A percentile compares a stretch with the other conserved stretches of the same genome.
Evolutionary conservation across 2,329 filamentous ascomycete species (phyloP).

Genomic region (Fusarium bulbicola): DNA sequence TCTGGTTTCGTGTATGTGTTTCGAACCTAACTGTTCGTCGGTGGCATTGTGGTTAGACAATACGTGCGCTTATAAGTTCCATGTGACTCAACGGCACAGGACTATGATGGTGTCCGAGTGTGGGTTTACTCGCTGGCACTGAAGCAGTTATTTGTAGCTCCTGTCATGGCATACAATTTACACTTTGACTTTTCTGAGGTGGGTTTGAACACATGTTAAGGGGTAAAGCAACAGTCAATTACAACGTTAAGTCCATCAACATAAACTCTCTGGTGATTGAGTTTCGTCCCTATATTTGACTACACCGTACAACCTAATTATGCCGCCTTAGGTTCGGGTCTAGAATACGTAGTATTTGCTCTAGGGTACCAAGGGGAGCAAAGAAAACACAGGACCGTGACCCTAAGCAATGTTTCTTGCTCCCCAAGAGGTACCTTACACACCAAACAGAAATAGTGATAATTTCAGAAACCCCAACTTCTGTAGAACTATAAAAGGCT

Average conservation of each 20-base stretch:
- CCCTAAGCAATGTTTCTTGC: no score
- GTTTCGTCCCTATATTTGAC: neutral
- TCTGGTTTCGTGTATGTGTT: neutral
- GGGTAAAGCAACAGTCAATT: neutral
- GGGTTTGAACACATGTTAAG: neutral
- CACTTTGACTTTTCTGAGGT: neutral
- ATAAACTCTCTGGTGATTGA: neutral
- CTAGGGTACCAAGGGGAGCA: neutral
- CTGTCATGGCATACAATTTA: neutral
- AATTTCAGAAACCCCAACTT: neutral
- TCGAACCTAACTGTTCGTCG: neutral
- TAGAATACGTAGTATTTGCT: neutral
- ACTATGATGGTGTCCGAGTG: no score
- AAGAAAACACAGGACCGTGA: no score
- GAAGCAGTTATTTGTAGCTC: no score
- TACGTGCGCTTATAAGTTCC: neutral
- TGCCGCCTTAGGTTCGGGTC: neutral
- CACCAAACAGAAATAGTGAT: neutral
- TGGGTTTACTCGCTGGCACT: neutral
- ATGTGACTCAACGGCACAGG: neutral
- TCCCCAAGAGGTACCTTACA: neutral
- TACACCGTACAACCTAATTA: neutral
- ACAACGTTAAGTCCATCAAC: neutral
- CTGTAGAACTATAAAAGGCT: neutral
- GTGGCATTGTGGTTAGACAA: neutral